Evolutionary conservation across 2,329 filamentous ascomycete genomes (phyloP).

Genomic region (Arthrinium phaeospermum): DNA sequence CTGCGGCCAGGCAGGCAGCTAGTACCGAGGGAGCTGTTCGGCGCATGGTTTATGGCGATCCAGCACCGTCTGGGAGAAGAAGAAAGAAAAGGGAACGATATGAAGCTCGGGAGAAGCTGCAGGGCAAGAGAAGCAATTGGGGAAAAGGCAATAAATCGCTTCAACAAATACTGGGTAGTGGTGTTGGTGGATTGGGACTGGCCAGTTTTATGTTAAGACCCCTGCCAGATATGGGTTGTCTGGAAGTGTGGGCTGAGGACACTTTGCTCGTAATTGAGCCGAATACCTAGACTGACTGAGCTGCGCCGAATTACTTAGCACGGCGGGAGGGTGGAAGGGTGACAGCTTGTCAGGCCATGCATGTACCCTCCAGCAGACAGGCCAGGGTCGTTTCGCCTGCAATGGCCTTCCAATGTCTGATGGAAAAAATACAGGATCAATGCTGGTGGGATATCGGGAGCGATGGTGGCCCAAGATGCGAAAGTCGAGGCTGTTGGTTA

Average conservation of each 20-base stretch:
- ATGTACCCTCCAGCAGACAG: neutral
- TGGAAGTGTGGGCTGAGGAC: slow-evolving; percentile 18
- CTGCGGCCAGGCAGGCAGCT: slow-evolving; percentile 50
- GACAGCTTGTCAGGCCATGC: neutral
- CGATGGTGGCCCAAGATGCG: neutral
- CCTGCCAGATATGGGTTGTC: neutral
- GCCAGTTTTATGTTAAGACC: slow-evolving; percentile 7
- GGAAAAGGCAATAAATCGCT: neutral
- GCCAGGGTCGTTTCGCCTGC: neutral
- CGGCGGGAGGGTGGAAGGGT: neutral
- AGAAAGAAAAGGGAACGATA: neutral
- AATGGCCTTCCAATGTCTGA: neutral
- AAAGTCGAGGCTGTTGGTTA: neutral
- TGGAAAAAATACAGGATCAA: neutral
- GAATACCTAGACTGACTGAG: neutral
- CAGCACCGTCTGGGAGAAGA: slow-evolving; percentile 7
- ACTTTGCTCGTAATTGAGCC: slow-evolving; percentile 18
- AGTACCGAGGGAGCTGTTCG: slow-evolving; percentile 42
- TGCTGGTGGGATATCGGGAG: neutral
- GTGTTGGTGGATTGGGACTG: neutral
- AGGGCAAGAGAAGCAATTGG: neutral
- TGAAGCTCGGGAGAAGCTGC: neutral
- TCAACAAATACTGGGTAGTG: neutral
- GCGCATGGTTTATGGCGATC: slow-evolving; percentile 49
- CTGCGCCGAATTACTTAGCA: neutral